Percentiles rank a stretch among this genome's conserved stretches.
phyloP scores from a whole-genome alignment of 768 basidiomycete species.

The Gyrodon lividus region DNA sequence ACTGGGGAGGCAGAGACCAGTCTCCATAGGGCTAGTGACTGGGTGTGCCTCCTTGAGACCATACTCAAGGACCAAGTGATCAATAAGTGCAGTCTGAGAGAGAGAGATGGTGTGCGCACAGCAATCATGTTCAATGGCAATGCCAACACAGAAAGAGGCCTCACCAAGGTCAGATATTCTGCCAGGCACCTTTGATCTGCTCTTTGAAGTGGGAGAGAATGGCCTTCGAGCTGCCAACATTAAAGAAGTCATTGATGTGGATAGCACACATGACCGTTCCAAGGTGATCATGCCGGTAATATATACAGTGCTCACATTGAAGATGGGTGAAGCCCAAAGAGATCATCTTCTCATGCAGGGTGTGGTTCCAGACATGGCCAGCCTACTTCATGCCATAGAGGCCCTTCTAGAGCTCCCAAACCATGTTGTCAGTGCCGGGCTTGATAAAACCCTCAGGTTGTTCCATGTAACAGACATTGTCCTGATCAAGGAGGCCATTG shows the following conservation, averaged over 20 bases:
- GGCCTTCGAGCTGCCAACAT: slow-evolving; percentile 11
- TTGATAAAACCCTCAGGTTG: slow-evolving; percentile 31
- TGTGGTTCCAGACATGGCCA: slow-evolving; percentile 35
- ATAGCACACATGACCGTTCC: slow-evolving; percentile 30
- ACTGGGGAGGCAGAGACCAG: no score
- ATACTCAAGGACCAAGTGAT: not conserved
- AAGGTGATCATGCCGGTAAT: slow-evolving; percentile 11
- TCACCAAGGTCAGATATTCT: slow-evolving; percentile 37
- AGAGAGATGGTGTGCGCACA: slow-evolving; percentile 2
- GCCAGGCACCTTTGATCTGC: slow-evolving; percentile 28
- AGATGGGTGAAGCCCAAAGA: slow-evolving; percentile 32
- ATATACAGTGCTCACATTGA: slow-evolving; percentile 34
- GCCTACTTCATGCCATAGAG: slow-evolving; percentile 35
- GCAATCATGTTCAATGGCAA: slow-evolving; percentile 32
- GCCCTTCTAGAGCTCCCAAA: slow-evolving; percentile 16
- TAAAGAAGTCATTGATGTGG: slow-evolving; percentile 37
- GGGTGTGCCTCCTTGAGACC: no score
- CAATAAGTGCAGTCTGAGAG: slow-evolving; percentile 1
- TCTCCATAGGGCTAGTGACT: no score
- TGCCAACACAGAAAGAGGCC: slow-evolving; percentile 34
- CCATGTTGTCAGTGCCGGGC: slow-evolving; percentile 4
- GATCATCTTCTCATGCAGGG: slow-evolving; percentile 27
- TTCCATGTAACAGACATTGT: slow-evolving; percentile 36
- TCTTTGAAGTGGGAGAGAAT: slow-evolving; percentile 25
- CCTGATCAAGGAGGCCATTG: slow-evolving; percentile 29